Evolutionary conservation across 2,329 filamentous ascomycete genomes (phyloP).

Genomic region (Cordyceps tenuipes): DNA sequence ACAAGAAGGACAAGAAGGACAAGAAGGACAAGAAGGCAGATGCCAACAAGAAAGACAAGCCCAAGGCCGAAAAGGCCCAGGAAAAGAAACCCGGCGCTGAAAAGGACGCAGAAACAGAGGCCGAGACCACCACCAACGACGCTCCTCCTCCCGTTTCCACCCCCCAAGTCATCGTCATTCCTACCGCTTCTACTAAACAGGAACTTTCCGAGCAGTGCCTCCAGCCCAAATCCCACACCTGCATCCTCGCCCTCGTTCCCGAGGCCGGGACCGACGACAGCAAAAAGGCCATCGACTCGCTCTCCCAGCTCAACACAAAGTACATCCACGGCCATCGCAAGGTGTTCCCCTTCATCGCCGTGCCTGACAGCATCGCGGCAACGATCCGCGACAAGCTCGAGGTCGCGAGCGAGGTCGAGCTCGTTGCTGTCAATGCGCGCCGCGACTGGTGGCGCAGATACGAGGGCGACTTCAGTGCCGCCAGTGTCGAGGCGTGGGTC

Average conservation of each 20-base stretch:
- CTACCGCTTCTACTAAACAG: constrained; percentile 53
- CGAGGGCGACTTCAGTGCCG: constrained; percentile 48
- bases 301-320: constrained; percentile 70
- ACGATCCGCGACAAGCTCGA: constrained; percentile 46
- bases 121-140: constrained; percentile 26
- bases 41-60: constrained; percentile 28
- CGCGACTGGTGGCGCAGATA: constrained; percentile 80
- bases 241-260: constrained; percentile 68
- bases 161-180: constrained; percentile 50
- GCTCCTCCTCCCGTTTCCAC: constrained; percentile 10
- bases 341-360: constrained; percentile 75
- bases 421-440: constrained; percentile 79
- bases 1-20: constrained; percentile 20
- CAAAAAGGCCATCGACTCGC: constrained; percentile 50
- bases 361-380: constrained; percentile 45
- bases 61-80: constrained; percentile 21
- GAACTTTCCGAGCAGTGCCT: constrained; percentile 66
- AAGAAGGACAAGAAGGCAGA: constrained; percentile 31
- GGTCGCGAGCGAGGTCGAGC: constrained; percentile 53
- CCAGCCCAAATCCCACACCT: constrained; percentile 67
- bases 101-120: constrained; percentile 17
- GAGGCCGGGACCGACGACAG: constrained; percentile 40
- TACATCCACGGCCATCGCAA: constrained; percentile 57
- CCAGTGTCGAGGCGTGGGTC: constrained; percentile 73
- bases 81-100: constrained; percentile 1